Conservation (phyloP, 2,329 filamentous ascomycete species). For the Sordariomycetes sp. region DNA sequence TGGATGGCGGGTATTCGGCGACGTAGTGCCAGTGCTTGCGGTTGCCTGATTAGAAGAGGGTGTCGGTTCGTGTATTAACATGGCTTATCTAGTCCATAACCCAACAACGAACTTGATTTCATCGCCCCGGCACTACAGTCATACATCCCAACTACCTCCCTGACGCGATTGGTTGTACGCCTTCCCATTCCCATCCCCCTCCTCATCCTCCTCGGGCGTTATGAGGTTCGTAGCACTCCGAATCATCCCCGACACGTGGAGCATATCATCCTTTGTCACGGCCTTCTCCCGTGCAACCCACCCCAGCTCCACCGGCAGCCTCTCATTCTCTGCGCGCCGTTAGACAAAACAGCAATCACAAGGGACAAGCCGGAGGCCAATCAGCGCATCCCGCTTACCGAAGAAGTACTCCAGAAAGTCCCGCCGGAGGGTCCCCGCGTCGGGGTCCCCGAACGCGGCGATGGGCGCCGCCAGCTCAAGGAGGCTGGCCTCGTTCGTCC, state of each 20-base stretch:
- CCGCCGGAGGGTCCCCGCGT: slow-evolving; percentile 24
- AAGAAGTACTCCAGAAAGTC: slow-evolving; percentile 33
- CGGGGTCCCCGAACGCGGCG: slow-evolving; percentile 35
- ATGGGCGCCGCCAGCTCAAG: slow-evolving; percentile 39
- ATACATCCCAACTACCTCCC: neutral
- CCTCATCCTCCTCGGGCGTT: neutral
- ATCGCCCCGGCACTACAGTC: neutral
- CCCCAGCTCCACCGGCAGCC: neutral
- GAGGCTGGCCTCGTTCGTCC: slow-evolving; percentile 31
- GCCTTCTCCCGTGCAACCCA: neutral
- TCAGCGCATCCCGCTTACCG: slow-evolving; percentile 17
- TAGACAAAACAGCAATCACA: neutral
- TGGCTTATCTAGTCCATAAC: neutral
- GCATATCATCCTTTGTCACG: neutral
- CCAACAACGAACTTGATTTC: neutral
- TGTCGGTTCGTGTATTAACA: neutral
- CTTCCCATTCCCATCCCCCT: no score
- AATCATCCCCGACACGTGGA: neutral
- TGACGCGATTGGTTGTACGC: no score
- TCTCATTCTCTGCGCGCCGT: neutral
- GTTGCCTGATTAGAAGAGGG: neutral
- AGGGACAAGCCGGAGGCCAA: neutral
- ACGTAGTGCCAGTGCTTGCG: slow-evolving; percentile 6
- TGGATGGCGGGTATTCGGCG: slow-evolving; percentile 22
- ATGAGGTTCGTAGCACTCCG: neutral